Evolutionary conservation across 1,284 basidiomycete species (phyloP).

Genomic region (Trichosporon sp.): DNA sequence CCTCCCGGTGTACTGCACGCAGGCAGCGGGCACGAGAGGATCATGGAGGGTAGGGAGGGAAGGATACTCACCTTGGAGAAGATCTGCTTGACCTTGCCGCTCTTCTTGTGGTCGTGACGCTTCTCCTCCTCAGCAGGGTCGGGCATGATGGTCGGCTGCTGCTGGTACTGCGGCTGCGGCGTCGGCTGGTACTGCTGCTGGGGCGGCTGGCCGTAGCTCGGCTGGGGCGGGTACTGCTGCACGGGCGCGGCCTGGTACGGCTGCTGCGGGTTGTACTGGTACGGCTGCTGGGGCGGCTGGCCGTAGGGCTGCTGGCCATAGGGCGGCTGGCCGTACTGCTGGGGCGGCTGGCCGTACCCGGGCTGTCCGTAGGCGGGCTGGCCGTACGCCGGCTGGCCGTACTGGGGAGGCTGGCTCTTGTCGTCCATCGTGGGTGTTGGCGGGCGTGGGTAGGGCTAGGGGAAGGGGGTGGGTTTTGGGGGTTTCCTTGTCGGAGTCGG

Average conservation of each 20-base stretch:
- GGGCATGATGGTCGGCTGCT: slow-evolving; percentile 5
- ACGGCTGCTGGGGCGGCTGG: background rate
- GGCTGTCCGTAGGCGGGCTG: background rate
- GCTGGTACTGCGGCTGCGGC: slow-evolving; percentile 3
- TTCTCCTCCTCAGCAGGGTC: background rate
- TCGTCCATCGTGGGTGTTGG: background rate
- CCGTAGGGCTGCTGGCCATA: background rate
- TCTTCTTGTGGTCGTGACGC: background rate
- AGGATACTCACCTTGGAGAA: slow-evolving; percentile 5
- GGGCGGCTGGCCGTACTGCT: background rate
- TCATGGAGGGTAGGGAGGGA: too few relatives aligned
- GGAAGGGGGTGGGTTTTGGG: too few relatives aligned
- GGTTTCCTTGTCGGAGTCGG: too few relatives aligned
- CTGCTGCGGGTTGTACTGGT: slow-evolving; percentile 8
- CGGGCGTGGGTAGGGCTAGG: too few relatives aligned
- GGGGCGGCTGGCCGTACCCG: background rate
- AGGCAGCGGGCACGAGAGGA: too few relatives aligned
- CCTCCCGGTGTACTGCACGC: too few relatives aligned
- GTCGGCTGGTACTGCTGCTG: slow-evolving; percentile 6
- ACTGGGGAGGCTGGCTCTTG: background rate
- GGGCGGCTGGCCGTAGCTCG: background rate
- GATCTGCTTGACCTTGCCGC: slow-evolving; percentile 4
- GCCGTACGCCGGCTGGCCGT: background rate
- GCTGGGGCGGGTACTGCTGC: background rate
- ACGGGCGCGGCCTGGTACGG: slow-evolving; percentile 4